These are phyloP conservation scores for Magnolia kwangsiensis DNA, from an alignment of 164 flowering plant species.

Conservation along the genomic window DNA sequence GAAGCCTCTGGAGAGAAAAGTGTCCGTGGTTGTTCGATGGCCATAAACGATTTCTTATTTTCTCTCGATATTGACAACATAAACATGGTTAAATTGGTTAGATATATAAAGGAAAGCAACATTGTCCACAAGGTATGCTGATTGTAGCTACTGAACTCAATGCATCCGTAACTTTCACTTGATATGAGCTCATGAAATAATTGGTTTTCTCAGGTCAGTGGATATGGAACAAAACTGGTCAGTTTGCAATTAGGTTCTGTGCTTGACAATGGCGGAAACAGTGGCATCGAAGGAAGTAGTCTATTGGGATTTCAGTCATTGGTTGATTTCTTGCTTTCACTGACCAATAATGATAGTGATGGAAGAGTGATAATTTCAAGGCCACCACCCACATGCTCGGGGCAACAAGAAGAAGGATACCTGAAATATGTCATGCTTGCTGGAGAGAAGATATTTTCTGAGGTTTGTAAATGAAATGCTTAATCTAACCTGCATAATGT, in stretches of 20 bases:
- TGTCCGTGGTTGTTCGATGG: conserved; percentile 44
- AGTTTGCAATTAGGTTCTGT: conserved; percentile 24
- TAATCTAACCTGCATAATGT: not conserved
- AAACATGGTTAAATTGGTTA: conserved; percentile 71
- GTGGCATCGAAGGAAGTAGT: conserved; percentile 44
- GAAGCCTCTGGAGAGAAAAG: conserved; percentile 20
- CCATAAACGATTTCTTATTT: conserved; percentile 88
- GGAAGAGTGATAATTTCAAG: conserved; percentile 83
- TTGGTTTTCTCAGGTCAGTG: conserved; percentile 58
- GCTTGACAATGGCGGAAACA: conserved; percentile 22
- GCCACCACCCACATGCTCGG: conserved; percentile 24
- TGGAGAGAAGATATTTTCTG: conserved; percentile 86
- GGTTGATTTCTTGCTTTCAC: conserved; percentile 52
- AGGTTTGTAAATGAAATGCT: conserved; percentile 44
- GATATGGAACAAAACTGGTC: conserved; percentile 64
- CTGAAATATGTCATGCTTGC: conserved; percentile 94
- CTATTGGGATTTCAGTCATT: conserved; percentile 75
- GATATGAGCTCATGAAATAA: not conserved
- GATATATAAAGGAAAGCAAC: conserved; percentile 82
- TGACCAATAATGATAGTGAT: conserved; percentile 77
- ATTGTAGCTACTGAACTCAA: not conserved
- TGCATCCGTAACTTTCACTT: not conserved
- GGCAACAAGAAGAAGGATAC: conserved; percentile 48
- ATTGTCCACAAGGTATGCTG: conserved; percentile 75
- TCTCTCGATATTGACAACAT: conserved; percentile 85